These are phyloP conservation scores for Mallotus japonicus DNA, from an alignment of 441 rosid species.

Conservation along the genomic window DNA sequence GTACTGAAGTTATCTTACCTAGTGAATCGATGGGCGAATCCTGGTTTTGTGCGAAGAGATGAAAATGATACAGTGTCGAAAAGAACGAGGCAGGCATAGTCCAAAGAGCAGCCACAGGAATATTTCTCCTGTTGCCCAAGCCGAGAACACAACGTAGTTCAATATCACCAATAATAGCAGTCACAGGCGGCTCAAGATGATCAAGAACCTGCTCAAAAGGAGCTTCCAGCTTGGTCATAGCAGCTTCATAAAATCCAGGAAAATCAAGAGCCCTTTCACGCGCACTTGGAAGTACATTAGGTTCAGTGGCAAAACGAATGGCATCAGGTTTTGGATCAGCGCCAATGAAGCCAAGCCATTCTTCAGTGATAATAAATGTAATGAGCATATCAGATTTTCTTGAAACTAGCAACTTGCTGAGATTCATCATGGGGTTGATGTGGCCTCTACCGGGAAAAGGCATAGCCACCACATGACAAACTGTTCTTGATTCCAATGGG, in stretches of 20 bases:
- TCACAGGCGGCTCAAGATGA: conserved; percentile 30
- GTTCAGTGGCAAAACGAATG: conserved; percentile 43
- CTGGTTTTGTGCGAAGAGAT: conserved; percentile 1
- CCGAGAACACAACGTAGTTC: conserved; percentile 39
- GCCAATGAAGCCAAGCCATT: conserved; percentile 58
- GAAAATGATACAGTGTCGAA: conserved; percentile 40
- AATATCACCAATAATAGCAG: conserved; percentile 48
- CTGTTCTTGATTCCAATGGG: background rate
- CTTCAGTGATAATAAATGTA: conserved; percentile 67
- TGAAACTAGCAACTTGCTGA: conserved; percentile 48
- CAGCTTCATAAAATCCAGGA: conserved; percentile 43
- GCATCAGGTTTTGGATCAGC: conserved; percentile 32
- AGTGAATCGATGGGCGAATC: background rate
- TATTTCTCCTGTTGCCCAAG: conserved; percentile 33
- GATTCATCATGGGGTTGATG: conserved; percentile 67
- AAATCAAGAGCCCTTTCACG: conserved; percentile 40
- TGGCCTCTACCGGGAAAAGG: conserved; percentile 80
- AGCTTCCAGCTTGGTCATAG: conserved; percentile 42
- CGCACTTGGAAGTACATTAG: conserved; percentile 64
- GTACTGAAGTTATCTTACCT: background rate
- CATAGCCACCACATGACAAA: conserved; percentile 51
- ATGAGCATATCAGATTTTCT: conserved; percentile 34
- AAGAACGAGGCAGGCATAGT: conserved; percentile 40
- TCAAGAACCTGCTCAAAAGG: conserved; percentile 59
- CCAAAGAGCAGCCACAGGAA: conserved; percentile 61